Percentiles rank a stretch among this genome's conserved stretches.
phyloP scores from a whole-genome alignment of 495 filamentous ascomycete species.

The Aspergillus cavernicola region DNA sequence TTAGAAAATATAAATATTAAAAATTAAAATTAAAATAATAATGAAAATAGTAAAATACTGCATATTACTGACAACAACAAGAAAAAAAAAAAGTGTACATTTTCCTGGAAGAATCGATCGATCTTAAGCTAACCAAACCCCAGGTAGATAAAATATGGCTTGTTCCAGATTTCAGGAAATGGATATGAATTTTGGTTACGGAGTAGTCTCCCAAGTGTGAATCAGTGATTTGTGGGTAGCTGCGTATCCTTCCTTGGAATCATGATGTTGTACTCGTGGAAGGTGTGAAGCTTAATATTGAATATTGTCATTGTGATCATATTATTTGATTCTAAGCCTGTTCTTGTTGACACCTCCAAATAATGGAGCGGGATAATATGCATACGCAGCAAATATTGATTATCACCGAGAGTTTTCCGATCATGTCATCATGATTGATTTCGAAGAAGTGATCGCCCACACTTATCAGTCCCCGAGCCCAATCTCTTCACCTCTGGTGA shows the following conservation, averaged over 20 bases:
- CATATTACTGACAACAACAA: background rate
- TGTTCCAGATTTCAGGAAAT: background rate
- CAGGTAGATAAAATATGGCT: background rate
- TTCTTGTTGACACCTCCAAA: no score
- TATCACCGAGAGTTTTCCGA: constrained; percentile 4
- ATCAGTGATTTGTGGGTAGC: no score
- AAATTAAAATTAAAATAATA: constrained; percentile 6
- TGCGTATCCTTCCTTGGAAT: background rate
- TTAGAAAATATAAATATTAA: no score
- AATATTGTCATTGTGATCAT: background rate
- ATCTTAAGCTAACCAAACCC: no score
- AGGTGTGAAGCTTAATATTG: background rate
- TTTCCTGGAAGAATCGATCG: no score
- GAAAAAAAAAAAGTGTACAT: no score
- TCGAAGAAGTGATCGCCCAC: constrained; percentile 5
- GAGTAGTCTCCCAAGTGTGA: background rate
- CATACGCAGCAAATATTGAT: no score
- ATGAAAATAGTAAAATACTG: background rate
- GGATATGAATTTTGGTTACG: background rate
- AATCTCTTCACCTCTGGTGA: background rate
- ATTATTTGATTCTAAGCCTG: background rate
- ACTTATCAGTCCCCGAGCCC: background rate
- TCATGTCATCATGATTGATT: constrained; percentile 20
- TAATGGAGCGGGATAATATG: no score
- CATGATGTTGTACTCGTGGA: background rate